Conservation (phyloP, 2,329 filamentous ascomycete species). For the Neofusicoccum kwambonambiense region DNA sequence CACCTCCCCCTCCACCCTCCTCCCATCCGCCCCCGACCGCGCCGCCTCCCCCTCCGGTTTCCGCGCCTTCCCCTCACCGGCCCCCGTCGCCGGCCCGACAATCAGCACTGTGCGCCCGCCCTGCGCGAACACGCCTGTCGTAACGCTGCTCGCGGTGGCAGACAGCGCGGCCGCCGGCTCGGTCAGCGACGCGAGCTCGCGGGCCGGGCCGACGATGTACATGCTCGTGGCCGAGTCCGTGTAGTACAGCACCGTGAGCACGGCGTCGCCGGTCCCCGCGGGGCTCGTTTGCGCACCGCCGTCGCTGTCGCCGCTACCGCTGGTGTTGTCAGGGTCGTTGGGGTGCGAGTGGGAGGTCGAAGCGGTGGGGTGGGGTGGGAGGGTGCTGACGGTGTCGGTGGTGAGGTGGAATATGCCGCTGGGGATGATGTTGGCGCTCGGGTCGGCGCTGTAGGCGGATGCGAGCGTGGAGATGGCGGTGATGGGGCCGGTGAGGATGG, state of each 20-base stretch:
- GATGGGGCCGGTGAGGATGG: conserved; percentile 5
- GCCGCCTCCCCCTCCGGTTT: background rate
- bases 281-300: background rate
- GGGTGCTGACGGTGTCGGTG: background rate
- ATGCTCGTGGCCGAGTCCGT: background rate
- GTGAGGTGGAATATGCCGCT: background rate
- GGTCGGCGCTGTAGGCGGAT: background rate
- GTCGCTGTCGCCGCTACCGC: background rate
- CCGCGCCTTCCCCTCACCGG: background rate
- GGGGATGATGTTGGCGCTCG: background rate
- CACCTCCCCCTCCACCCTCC: background rate
- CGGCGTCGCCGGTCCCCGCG: background rate
- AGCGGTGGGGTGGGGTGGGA: background rate
- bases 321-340: background rate
- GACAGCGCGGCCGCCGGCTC: too few species aligned
- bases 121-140: background rate
- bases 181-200: background rate
- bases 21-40: background rate
- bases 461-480: conserved; percentile 23
- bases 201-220: background rate
- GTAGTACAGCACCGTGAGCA: conserved; percentile 1
- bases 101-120: conserved; percentile 4
- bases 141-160: background rate
- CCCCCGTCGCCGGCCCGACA: background rate
- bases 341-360: background rate